A percentile compares a stretch with the other conserved stretches of the same genome.
Evolutionary conservation across 208 protist species (phyloP).

Genomic region (Trypanosoma conorhini): DNA sequence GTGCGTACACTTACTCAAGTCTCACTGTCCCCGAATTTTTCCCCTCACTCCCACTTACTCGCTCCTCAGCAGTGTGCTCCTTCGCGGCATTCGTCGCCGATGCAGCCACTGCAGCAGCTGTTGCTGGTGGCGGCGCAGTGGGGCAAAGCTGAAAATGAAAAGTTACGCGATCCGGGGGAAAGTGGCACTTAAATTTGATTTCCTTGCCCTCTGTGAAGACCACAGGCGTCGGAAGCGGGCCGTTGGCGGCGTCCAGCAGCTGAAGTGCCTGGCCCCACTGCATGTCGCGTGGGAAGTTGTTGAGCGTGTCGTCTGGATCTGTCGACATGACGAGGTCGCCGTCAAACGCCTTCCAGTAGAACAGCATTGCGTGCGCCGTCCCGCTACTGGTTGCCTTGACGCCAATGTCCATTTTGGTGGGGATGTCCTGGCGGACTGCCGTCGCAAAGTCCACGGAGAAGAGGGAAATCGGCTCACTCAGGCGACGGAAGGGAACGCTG

Average conservation of each 20-base stretch:
- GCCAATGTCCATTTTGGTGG: constrained; percentile 25
- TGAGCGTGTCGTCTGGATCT: constrained; percentile 68
- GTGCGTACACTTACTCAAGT: neutral
- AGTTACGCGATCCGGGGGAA: constrained; percentile 68
- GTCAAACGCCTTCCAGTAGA: constrained; percentile 70
- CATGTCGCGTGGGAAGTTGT: constrained; percentile 94
- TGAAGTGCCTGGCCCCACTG: constrained; percentile 94
- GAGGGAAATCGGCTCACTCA: constrained; percentile 74
- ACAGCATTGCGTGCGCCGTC: constrained; percentile 86
- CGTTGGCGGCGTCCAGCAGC: constrained; percentile 74
- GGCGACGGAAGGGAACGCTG: constrained; percentile 67
- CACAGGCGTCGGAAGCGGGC: constrained; percentile 48
- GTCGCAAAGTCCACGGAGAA: constrained; percentile 84
- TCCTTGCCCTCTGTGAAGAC: constrained; percentile 37
- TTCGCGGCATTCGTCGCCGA: neutral
- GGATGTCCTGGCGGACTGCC: constrained; percentile 28
- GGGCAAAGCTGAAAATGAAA: constrained; percentile 50
- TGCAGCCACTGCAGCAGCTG: neutral
- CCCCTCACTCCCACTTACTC: neutral
- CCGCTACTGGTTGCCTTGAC: constrained; percentile 57
- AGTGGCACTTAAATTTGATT: constrained; percentile 65
- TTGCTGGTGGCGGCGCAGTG: neutral
- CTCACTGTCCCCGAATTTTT: neutral
- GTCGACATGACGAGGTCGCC: constrained; percentile 73
- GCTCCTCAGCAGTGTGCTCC: neutral